phyloP scores from a whole-genome alignment of 306 rosid genomes.

The Erythrophleum fordii region DNA sequence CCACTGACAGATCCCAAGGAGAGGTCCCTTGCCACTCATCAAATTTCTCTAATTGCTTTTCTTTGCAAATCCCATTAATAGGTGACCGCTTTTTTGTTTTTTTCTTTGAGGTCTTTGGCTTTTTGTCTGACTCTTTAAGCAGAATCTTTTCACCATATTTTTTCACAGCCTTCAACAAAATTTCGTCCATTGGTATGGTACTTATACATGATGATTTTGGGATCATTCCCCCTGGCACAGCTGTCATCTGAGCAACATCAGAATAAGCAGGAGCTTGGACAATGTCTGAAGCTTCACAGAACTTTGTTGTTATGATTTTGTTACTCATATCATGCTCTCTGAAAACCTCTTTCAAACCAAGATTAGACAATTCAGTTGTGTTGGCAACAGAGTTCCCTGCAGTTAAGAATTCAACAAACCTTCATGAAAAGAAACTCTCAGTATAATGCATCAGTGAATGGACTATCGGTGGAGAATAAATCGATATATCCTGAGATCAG shows the following conservation, averaged over 20 bases:
- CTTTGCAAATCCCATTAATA: slow-evolving; percentile 45
- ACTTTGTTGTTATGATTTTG: slow-evolving; percentile 54
- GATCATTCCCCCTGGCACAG: slow-evolving; percentile 44
- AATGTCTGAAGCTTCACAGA: slow-evolving; percentile 65
- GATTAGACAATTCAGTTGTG: slow-evolving; percentile 33
- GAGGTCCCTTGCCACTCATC: slow-evolving; percentile 73
- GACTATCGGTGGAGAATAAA: slow-evolving; percentile 11
- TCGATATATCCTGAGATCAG: neutral
- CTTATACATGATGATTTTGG: slow-evolving; percentile 47
- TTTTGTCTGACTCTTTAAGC: slow-evolving; percentile 73
- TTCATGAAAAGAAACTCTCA: slow-evolving; percentile 19
- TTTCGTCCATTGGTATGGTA: slow-evolving; percentile 66
- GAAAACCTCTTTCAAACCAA: slow-evolving; percentile 67
- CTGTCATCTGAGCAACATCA: slow-evolving; percentile 49
- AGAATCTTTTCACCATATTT: slow-evolving; percentile 66
- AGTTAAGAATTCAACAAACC: slow-evolving; percentile 37
- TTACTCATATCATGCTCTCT: slow-evolving; percentile 48
- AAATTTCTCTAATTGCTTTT: slow-evolving; percentile 50
- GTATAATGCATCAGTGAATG: neutral
- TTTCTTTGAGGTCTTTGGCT: slow-evolving; percentile 59
- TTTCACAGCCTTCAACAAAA: slow-evolving; percentile 62
- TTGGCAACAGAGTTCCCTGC: slow-evolving; percentile 56
- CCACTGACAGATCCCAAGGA: slow-evolving; percentile 74
- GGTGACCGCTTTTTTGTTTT: slow-evolving; percentile 61
- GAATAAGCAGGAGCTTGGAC: slow-evolving; percentile 62